phyloP scores from a whole-genome alignment of 2,329 filamentous ascomycete species.

The Coleophoma eucalyptorum region DNA sequence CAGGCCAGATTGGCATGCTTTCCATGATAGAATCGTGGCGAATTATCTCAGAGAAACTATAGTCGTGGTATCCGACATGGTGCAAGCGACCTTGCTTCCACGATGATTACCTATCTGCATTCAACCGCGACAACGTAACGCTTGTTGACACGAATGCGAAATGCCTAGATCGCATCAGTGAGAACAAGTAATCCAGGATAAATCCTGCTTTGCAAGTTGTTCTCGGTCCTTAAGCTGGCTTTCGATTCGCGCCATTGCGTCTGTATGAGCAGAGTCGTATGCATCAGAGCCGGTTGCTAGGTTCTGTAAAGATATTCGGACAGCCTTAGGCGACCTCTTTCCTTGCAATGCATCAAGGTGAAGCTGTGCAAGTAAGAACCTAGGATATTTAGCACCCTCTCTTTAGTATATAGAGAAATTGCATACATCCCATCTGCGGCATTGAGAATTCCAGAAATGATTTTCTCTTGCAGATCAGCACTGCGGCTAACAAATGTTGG shows the following conservation, averaged over 20 bases:
- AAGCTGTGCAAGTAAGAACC: constrained; percentile 10
- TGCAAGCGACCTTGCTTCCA: constrained; percentile 63
- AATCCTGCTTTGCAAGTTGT: constrained; percentile 29
- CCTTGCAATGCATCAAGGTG: constrained; percentile 28
- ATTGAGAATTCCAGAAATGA: not conserved
- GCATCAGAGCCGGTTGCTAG: constrained; percentile 20
- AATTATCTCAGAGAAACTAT: constrained; percentile 47
- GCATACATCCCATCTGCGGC: not conserved
- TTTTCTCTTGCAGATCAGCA: not conserved
- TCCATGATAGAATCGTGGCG: too few species aligned
- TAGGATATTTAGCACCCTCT: not conserved
- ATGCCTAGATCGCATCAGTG: constrained; percentile 43
- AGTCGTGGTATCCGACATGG: constrained; percentile 57
- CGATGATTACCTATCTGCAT: constrained; percentile 53
- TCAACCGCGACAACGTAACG: constrained; percentile 55
- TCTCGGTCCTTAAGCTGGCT: constrained; percentile 26
- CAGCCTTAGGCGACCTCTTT: constrained; percentile 25
- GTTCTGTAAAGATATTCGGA: constrained; percentile 28
- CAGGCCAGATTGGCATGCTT: too few species aligned
- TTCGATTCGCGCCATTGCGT: constrained; percentile 38
- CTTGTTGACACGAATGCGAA: constrained; percentile 56
- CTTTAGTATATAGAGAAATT: not conserved
- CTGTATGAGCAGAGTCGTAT: constrained; percentile 34
- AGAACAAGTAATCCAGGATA: constrained; percentile 11
- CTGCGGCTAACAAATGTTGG: not conserved